Conservation (phyloP, 176 grass and related monocot species). For the Musa itinerans region DNA sequence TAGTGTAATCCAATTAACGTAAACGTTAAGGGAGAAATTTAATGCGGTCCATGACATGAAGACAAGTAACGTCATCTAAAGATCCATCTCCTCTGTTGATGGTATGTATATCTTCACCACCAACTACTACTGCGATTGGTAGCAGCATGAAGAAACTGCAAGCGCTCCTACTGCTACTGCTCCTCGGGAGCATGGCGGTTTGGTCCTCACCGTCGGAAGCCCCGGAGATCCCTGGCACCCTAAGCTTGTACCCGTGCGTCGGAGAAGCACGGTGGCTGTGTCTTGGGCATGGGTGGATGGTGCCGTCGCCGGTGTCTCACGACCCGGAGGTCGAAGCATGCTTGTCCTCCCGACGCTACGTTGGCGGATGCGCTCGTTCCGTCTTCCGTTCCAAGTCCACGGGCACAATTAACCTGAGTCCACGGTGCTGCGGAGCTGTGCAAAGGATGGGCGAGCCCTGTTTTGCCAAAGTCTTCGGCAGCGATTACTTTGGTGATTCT, state of each 20-base stretch:
- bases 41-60: neutral
- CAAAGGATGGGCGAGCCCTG: neutral
- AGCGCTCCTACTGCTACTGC: neutral
- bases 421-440: neutral
- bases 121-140: neutral
- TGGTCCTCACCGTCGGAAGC: neutral
- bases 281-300: neutral
- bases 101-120: neutral
- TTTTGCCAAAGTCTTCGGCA: neutral
- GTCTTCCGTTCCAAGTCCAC: neutral
- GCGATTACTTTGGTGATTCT: neutral
- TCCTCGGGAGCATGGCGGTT: neutral
- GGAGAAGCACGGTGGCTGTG: neutral
- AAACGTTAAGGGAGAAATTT: too few relatives aligned
- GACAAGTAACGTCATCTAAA: neutral
- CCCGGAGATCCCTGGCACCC: neutral
- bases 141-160: neutral
- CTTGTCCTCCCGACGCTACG: neutral
- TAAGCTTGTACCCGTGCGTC: neutral
- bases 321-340: neutral
- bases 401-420: neutral
- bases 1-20: too few relatives aligned
- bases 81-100: neutral
- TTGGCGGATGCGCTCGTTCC: neutral
- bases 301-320: neutral